phyloP scores from a whole-genome alignment of 371 early-diverging fungal species.

The Lichtheimia corymbifera region DNA sequence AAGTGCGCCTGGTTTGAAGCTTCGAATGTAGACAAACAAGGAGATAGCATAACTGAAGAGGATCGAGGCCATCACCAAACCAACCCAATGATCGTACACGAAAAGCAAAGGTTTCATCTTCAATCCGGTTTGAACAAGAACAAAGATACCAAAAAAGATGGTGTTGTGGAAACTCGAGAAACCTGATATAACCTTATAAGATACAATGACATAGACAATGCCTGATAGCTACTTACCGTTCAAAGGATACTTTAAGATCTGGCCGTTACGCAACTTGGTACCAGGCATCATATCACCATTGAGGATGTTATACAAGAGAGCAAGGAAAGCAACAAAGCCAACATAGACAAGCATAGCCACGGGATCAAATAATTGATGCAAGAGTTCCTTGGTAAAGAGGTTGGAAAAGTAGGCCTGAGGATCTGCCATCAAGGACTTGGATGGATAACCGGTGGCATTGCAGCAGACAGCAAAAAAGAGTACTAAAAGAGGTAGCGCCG shows the following conservation, averaged over 20 bases:
- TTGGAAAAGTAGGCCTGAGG: conserved; percentile 17
- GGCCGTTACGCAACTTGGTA: conserved; percentile 67
- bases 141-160: conserved; percentile 44
- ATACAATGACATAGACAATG: background rate
- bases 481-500: conserved; percentile 63
- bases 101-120: conserved; percentile 57
- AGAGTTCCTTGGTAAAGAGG: conserved; percentile 21
- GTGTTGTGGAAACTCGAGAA: conserved; percentile 57
- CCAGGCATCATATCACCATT: conserved; percentile 75
- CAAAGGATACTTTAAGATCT: conserved; percentile 65
- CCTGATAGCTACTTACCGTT: conserved; percentile 59
- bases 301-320: conserved; percentile 60
- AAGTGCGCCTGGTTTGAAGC: conserved; percentile 69
- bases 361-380: conserved; percentile 35
- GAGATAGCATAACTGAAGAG: conserved; percentile 69
- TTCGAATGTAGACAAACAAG: conserved; percentile 71
- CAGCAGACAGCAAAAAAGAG: conserved; percentile 45
- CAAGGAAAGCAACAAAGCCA: conserved; percentile 73
- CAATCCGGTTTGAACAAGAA: conserved; percentile 25
- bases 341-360: conserved; percentile 63
- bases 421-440: conserved; percentile 30
- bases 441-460: conserved; percentile 42
- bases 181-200: conserved; percentile 11
- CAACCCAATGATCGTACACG: conserved; percentile 76
- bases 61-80: conserved; percentile 70